Base-by-base conservation (phyloP, 257 asterid genomes). In the Agastache rugosa region DNA sequence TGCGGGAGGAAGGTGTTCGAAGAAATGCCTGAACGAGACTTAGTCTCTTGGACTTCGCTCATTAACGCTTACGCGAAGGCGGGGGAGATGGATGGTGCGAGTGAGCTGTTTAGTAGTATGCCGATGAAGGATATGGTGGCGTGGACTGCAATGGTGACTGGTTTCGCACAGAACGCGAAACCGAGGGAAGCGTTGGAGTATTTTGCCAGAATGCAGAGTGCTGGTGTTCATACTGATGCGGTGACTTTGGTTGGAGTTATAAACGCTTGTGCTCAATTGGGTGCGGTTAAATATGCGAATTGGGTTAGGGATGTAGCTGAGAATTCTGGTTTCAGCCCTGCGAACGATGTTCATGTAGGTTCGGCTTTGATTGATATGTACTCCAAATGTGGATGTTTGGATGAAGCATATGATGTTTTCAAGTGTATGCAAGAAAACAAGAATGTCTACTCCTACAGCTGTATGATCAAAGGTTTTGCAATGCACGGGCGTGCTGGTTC, bases 71-170 rank as follows among this genome's bases (percentile, higher is more conserved):
- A 84, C 67, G 76, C 91, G 0, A 93, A 90, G 74, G 59, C 41
- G 20, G 97, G 96, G 56, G 83, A 86, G 37, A 88, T 91, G 88
- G 80, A 2, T 54, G 71, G 72, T 22, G 97, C 96, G 6, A 41
- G 53, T 14, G 87, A 81, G 76, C n/a, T 93, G 79, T 93, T 93
- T 80, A 61, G 61, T 58, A n/a, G 48, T 6, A 27, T 85, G 77
- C 91, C 89, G 9, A 80, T 53, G 74, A 90, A 90, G 83, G 98
- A 88, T 70, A 83, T 84, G 87, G 90, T 91, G 79, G 91, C 90
- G 0, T 93, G 98, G 97, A 93, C 97, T 0, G 85, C 96, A 0
- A 86, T 91, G 93, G 92, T 93, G 76, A 84, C 96, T 4, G 97
- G 98, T 16, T 90, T 84, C 50, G 96, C 87, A 0, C 91, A 83